Conservation (phyloP, 1,284 basidiomycete species). For the Malassezia psittaci region DNA sequence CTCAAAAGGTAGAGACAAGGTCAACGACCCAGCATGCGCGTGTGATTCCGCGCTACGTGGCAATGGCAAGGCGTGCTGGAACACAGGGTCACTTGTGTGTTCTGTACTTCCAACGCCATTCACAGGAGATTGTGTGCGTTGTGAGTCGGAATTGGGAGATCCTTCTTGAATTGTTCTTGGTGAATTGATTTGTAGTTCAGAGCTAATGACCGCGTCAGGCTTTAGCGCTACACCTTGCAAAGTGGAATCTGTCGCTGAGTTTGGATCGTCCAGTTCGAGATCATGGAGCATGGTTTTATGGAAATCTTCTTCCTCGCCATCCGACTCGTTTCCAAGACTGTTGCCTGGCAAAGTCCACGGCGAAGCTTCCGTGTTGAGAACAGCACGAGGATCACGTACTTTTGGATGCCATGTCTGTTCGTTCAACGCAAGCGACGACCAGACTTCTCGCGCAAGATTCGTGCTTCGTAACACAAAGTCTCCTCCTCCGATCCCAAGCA, state of each 20-base stretch:
- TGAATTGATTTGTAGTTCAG: conserved; percentile 11
- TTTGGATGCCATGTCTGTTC: background rate
- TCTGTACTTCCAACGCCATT: background rate
- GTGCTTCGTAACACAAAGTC: conserved; percentile 3
- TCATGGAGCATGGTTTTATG: conserved; percentile 41
- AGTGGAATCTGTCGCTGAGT: conserved; percentile 2
- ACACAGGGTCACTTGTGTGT: conserved; percentile 22
- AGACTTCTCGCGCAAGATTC: conserved; percentile 8
- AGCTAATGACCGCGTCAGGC: conserved; percentile 1
- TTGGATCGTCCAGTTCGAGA: conserved; percentile 23
- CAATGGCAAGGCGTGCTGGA: conserved; percentile 33
- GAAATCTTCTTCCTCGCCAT: conserved; percentile 40
- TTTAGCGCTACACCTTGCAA: background rate
- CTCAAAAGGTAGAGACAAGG: conserved; percentile 29
- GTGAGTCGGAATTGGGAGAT: background rate
- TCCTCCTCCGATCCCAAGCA: too few relatives aligned
- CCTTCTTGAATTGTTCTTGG: conserved; percentile 2
- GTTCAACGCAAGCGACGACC: conserved; percentile 4
- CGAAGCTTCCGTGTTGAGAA: background rate
- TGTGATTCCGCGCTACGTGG: conserved; percentile 24
- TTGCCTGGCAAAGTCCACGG: background rate
- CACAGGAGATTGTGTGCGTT: background rate
- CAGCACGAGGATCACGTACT: background rate
- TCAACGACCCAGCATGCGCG: conserved; percentile 30
- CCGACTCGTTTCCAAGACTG: conserved; percentile 8